Base-by-base conservation (phyloP, 1,139 yeast genomes). In the Hansenula sp. region DNA sequence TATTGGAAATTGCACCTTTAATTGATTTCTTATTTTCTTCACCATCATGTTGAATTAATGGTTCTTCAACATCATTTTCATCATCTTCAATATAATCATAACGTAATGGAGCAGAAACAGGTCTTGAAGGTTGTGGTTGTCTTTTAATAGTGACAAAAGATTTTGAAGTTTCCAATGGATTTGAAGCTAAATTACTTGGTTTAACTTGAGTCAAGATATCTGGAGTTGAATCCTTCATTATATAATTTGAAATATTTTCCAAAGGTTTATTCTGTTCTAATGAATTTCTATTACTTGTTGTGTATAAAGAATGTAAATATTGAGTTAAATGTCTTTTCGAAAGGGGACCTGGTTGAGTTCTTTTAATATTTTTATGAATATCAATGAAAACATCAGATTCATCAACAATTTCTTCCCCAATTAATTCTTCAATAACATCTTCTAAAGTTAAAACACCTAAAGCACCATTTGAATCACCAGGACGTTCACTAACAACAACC, bases 391-490 rank as follows among this genome's bases (percentile, higher is more conserved):
- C 97, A 60, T 92, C 98, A n/a, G 90, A 80, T 62, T 92, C 98
- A 60, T 92, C 98, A 38, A 92, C 90, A 56, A 92, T 92, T 61
- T 92, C 98, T 62, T 92, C 97, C 42, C 98, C 98, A 64, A 92
- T 92, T 52, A 92, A 73, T 63, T 92, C 98, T 63, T 92, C 98
- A 57, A 92, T 92, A 14, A 92, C 97, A 61, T 92, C 98, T 63
- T 92, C 98, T 46, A 92, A 70, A 1, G 98, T 92, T 37, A 92
- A 69, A 8, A 92, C 96, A 47, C 98, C 98, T 29, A 84, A 61
- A 0, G 96, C 95, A 20, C 97, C 97, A 27, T 72, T 65, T 4
- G 94, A 81, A 48, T 79, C 89, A 38, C 98, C 98, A 0, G 97
- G 97, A 37, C 72, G 69, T 46, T 80, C 83, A 51, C 94, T 81